A percentile compares a stretch with the other conserved stretches of the same genome.
Evolutionary conservation across 169 alveolate genomes (phyloP).

Genomic region (Plasmodium chabaudi): DNA sequence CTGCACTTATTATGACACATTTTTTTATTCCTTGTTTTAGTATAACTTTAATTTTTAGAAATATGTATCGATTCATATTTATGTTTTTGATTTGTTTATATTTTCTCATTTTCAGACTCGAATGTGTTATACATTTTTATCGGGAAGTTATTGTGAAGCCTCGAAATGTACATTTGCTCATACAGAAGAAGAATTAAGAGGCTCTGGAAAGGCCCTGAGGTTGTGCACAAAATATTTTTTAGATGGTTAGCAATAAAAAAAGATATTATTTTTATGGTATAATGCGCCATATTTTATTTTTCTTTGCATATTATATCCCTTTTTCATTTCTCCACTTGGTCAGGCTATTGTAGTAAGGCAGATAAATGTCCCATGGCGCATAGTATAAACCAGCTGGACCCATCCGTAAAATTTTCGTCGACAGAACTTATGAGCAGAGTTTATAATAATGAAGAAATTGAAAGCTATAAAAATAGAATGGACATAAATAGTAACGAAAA

Average conservation of each 20-base stretch:
- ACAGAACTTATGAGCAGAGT: constrained; percentile 50
- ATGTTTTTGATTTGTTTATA: neutral
- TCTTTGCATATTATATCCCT: neutral
- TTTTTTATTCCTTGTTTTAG: no score
- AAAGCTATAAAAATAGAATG: neutral
- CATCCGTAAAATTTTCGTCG: constrained; percentile 48
- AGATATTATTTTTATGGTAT: neutral
- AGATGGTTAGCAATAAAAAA: constrained; percentile 33
- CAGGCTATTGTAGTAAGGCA: constrained; percentile 45
- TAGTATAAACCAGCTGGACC: constrained; percentile 53
- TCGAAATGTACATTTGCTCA: constrained; percentile 65
- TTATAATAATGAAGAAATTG: constrained; percentile 11
- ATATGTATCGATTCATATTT: neutral
- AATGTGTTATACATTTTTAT: constrained; percentile 60
- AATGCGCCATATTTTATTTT: no score
- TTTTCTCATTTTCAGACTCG: constrained; percentile 21
- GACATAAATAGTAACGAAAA: neutral
- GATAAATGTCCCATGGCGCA: constrained; percentile 72
- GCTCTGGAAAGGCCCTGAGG: constrained; percentile 62
- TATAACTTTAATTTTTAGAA: no score
- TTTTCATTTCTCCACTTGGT: neutral
- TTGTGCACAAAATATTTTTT: constrained; percentile 46
- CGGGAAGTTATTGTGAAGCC: constrained; percentile 70
- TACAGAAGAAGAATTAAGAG: constrained; percentile 65
- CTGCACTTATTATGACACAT: neutral